Percentiles rank a stretch among this genome's conserved stretches.
phyloP scores from a whole-genome alignment of 2,329 filamentous ascomycete species.

The Cyphellophora attinorum region DNA sequence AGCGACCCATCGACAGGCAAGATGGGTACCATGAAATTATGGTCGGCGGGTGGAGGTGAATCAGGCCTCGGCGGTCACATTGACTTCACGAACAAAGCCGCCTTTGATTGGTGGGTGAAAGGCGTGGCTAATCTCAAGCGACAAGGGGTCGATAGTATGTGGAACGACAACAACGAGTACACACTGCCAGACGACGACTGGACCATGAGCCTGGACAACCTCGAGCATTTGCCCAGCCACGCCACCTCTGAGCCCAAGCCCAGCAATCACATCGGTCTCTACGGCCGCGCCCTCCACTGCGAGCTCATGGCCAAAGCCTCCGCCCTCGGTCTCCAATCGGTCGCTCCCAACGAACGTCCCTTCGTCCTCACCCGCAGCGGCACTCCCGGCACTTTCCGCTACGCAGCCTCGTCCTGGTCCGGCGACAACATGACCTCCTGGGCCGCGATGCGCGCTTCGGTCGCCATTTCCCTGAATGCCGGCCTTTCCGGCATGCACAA shows the following conservation, averaged over 20 bases:
- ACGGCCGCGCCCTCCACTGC: constrained; percentile 60
- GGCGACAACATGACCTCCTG: constrained; percentile 68
- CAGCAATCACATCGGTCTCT: constrained; percentile 51
- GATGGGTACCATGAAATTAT: constrained; percentile 53
- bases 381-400: constrained; percentile 60
- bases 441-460: constrained; percentile 63
- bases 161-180: constrained; percentile 76
- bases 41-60: constrained; percentile 63
- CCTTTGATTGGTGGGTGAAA: constrained; percentile 63
- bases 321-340: constrained; percentile 54
- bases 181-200: constrained; percentile 57
- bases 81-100: constrained; percentile 60
- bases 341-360: constrained; percentile 50
- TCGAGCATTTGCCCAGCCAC: constrained; percentile 23
- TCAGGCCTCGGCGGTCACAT: constrained; percentile 62
- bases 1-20: constrained; percentile 44
- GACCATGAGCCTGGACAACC: constrained; percentile 46
- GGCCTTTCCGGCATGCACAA: constrained; percentile 60
- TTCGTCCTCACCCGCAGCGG: constrained; percentile 63
- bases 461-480: constrained; percentile 58
- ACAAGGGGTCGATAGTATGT: constrained; percentile 62
- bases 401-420: constrained; percentile 63
- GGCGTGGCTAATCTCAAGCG: constrained; percentile 54
- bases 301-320: constrained; percentile 64
- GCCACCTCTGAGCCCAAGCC: not conserved